Conservation (phyloP, 345 rosid species). For the Lepidium aucheri region DNA sequence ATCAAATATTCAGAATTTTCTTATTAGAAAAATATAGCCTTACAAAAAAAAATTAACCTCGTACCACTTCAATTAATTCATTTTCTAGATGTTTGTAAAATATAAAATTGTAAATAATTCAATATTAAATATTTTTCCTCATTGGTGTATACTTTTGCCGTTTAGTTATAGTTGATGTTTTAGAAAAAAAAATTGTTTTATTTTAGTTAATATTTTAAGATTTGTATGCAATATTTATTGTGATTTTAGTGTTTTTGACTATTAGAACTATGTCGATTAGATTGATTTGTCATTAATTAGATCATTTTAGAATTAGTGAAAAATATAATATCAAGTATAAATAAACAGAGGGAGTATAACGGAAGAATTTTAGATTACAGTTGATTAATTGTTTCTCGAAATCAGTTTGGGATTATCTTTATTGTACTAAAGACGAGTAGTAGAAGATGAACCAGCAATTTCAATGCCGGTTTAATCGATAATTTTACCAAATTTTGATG, state of each 20-base stretch:
- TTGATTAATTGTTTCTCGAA: background rate
- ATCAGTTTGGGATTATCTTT: conserved; percentile 7
- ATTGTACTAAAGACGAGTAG: background rate
- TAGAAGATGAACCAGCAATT: background rate
- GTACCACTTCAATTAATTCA: conserved; percentile 10
- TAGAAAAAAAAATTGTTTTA: too few species aligned
- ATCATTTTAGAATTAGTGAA: too few species aligned
- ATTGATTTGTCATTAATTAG: too few species aligned
- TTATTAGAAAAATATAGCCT: background rate
- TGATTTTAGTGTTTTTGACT: too few species aligned
- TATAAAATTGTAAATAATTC: background rate
- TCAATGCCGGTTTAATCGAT: background rate
- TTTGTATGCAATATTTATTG: too few species aligned
- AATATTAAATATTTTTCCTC: background rate
- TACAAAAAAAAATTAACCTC: conserved; percentile 10
- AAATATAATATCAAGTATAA: too few species aligned
- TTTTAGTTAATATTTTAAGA: too few species aligned
- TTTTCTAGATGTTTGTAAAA: background rate
- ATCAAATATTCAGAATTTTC: background rate
- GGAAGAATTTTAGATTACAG: background rate
- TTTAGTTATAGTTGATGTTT: too few species aligned
- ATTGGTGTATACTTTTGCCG: too few species aligned
- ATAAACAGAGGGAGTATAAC: too few species aligned
- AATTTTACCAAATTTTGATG: background rate
- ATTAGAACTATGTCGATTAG: too few species aligned